Conservation (phyloP, 2,329 filamentous ascomycete species). For the Samsoniella hepiali region DNA sequence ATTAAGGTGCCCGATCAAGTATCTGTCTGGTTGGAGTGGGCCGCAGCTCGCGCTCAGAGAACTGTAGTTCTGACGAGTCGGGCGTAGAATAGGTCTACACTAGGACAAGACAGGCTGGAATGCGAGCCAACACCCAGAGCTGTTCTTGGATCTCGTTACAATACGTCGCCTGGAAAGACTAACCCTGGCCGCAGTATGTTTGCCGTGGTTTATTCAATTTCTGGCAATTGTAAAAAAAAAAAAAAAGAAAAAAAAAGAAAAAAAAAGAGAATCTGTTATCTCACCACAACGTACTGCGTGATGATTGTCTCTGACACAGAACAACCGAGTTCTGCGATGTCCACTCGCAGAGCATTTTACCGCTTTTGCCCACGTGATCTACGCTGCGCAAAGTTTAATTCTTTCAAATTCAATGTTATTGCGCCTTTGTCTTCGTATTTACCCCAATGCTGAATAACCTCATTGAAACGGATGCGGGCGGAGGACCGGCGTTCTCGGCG, state of each 20-base stretch:
- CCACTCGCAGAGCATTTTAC: no score
- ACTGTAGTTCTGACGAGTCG: background rate
- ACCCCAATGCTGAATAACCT: background rate
- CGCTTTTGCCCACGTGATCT: no score
- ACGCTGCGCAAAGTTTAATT: no score
- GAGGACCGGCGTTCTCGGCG: background rate
- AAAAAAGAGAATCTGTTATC: no score
- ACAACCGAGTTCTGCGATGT: no score
- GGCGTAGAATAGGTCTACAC: background rate
- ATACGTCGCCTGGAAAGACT: background rate
- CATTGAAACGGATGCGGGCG: background rate
- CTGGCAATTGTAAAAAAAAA: no score
- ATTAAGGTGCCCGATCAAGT: slow-evolving; percentile 13
- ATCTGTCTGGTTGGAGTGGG: background rate
- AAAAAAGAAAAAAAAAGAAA: no score
- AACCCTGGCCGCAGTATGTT: background rate
- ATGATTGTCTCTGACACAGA: no score
- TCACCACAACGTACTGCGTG: no score
- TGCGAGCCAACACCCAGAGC: background rate
- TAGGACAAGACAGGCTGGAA: background rate
- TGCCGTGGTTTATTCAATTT: no score
- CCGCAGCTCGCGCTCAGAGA: background rate
- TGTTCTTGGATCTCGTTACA: background rate
- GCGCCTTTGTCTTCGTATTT: background rate
- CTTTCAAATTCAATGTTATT: no score